A percentile compares a stretch with the other conserved stretches of the same genome.
These are phyloP conservation scores for Backusella macrospora DNA, from an alignment of 192 early-diverging fungal species.

Conservation along the genomic window DNA sequence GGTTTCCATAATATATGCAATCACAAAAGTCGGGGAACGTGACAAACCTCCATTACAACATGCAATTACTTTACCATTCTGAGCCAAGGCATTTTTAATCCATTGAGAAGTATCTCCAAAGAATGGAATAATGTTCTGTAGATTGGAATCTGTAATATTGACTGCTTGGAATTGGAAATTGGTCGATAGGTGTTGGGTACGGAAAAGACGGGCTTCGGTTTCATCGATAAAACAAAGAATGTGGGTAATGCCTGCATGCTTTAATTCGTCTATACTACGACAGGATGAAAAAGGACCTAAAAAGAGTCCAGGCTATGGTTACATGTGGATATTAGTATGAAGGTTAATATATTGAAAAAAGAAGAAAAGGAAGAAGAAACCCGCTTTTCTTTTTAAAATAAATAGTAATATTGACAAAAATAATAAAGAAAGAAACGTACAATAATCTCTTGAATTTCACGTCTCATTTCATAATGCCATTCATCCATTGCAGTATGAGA, in stretches of 20 bases:
- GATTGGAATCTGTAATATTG: constrained; percentile 76
- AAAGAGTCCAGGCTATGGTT: constrained; percentile 57
- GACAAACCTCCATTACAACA: constrained; percentile 85
- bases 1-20: constrained; percentile 87
- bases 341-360: not conserved
- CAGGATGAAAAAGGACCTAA: constrained; percentile 81
- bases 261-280: constrained; percentile 59
- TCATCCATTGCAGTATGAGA: constrained; percentile 31
- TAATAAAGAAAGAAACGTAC: constrained; percentile 20
- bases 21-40: constrained; percentile 82
- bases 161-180: constrained; percentile 68
- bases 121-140: constrained; percentile 83
- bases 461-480: constrained; percentile 78
- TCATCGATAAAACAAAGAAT: constrained; percentile 76
- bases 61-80: constrained; percentile 60
- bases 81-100: constrained; percentile 49
- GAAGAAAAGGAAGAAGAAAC: not conserved
- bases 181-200: constrained; percentile 34
- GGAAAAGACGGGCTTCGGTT: constrained; percentile 16
- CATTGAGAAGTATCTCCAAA: constrained; percentile 67
- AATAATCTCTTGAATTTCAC: constrained; percentile 81
- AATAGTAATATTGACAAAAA: not conserved
- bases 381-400: not conserved
- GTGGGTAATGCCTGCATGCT: constrained; percentile 68
- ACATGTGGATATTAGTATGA: not conserved